Percentiles rank a stretch among this genome's conserved stretches.
phyloP scores from a whole-genome alignment of 352 stramenopile genomes.

The Pythium brachiatum region DNA sequence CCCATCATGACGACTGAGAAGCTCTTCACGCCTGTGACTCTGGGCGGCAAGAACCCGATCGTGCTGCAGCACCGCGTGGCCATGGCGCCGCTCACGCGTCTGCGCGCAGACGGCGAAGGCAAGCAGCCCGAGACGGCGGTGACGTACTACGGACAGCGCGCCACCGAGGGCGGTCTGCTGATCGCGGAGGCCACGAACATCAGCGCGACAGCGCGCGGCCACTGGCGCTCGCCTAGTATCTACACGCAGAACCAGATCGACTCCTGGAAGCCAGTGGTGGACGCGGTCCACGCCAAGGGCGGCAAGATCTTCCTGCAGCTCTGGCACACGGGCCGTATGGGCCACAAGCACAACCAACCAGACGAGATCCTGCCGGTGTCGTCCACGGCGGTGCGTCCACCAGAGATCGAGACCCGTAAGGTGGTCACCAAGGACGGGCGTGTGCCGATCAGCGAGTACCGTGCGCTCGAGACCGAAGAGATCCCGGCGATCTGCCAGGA shows the following conservation, averaged over 20 bases:
- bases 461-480: conserved; percentile 58
- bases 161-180: conserved; percentile 31
- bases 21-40: conserved; percentile 60
- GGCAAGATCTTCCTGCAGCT: conserved; percentile 69
- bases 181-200: conserved; percentile 43
- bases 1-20: conserved; percentile 26
- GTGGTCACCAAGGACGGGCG: conserved; percentile 7
- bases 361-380: conserved; percentile 33
- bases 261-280: conserved; percentile 36
- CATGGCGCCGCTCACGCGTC: conserved; percentile 38
- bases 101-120: conserved; percentile 15
- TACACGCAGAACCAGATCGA: conserved; percentile 35
- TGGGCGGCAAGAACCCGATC: conserved; percentile 55
- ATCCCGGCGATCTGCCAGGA: conserved; percentile 60
- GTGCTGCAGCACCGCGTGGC: conserved; percentile 37
- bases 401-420: not conserved
- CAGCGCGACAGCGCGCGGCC: conserved; percentile 15
- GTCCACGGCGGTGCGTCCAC: conserved; percentile 21
- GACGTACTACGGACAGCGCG: conserved; percentile 42
- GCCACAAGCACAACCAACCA: conserved; percentile 33
- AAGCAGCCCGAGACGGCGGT: conserved; percentile 16
- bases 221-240: conserved; percentile 31
- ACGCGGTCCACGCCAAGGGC: conserved; percentile 61
- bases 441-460: conserved; percentile 33
- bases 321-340: conserved; percentile 65